These are phyloP conservation scores for Scheffersomyces cryptocercus DNA, from an alignment of 1,139 yeast genomes.

Conservation along the genomic window DNA sequence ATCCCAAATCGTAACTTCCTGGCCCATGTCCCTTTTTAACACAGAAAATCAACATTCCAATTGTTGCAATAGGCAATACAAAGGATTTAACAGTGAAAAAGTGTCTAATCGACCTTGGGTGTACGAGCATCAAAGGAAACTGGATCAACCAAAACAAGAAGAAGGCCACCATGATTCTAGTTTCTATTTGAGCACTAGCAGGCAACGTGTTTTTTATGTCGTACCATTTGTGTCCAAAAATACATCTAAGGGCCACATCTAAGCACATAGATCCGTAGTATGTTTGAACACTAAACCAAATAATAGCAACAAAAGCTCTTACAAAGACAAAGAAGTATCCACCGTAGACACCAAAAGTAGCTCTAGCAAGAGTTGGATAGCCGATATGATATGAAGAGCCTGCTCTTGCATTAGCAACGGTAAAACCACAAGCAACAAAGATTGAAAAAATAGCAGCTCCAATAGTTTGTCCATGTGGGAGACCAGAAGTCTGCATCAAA, in stretches of 20 bases:
- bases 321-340: constrained; percentile 31
- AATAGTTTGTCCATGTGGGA: background rate
- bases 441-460: background rate
- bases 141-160: constrained; percentile 3
- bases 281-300: constrained; percentile 38
- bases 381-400: constrained; percentile 25
- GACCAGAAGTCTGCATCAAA: background rate
- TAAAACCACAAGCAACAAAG: background rate
- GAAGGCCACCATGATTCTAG: background rate
- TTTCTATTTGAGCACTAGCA: constrained; percentile 24
- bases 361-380: constrained; percentile 32
- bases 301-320: constrained; percentile 32
- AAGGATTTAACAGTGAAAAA: constrained; percentile 1
- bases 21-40: constrained; percentile 2
- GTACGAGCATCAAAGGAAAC: constrained; percentile 1
- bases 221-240: constrained; percentile 6
- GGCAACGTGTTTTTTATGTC: constrained; percentile 25
- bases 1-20: background rate
- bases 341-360: constrained; percentile 32
- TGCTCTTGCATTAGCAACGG: constrained; percentile 1
- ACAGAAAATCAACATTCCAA: constrained; percentile 2
- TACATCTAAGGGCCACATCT: background rate
- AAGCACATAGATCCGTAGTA: constrained; percentile 27
- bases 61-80: constrained; percentile 1
- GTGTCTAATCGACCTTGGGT: constrained; percentile 4